A percentile compares a stretch with the other conserved stretches of the same genome.
These are phyloP conservation scores for Dichomitus squalens DNA, from an alignment of 1,284 basidiomycete genomes.

Conservation along the genomic window DNA sequence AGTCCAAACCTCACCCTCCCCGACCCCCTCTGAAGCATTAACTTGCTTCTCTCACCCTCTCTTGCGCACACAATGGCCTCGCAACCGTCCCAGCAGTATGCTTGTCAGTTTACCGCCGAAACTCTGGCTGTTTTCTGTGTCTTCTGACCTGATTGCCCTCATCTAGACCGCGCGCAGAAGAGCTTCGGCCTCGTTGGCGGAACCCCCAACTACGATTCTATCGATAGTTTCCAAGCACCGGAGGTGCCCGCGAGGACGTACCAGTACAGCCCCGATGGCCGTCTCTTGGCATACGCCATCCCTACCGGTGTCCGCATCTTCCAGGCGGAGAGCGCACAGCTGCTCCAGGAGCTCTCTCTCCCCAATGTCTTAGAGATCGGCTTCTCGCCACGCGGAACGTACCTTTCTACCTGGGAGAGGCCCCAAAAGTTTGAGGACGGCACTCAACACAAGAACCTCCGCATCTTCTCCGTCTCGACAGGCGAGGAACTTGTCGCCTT, in stretches of 20 bases:
- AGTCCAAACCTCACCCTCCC: constrained; percentile 14
- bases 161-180: constrained; percentile 91
- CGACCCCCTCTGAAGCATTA: constrained; percentile 65
- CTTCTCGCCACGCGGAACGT: constrained; percentile 93
- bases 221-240: constrained; percentile 69
- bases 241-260: constrained; percentile 75
- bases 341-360: constrained; percentile 70
- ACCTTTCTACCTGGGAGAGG: constrained; percentile 94
- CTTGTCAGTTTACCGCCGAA: constrained; percentile 58
- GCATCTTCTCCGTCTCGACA: constrained; percentile 81
- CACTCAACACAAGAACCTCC: constrained; percentile 85
- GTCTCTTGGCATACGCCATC: constrained; percentile 84
- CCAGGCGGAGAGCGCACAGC: constrained; percentile 73
- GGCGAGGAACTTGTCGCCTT: constrained; percentile 83
- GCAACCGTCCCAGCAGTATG: constrained; percentile 73
- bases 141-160: constrained; percentile 15
- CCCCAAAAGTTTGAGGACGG: constrained; percentile 83
- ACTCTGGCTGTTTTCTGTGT: constrained; percentile 7
- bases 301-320: constrained; percentile 78
- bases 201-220: constrained; percentile 73
- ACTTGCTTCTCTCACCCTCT: constrained; percentile 63
- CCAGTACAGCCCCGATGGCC: constrained; percentile 87
- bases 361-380: constrained; percentile 81
- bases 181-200: constrained; percentile 84
- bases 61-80: constrained; percentile 53